Evolutionary conservation across 2,329 filamentous ascomycete species (phyloP).

Genomic region (Aspergillus thermomutatus): DNA sequence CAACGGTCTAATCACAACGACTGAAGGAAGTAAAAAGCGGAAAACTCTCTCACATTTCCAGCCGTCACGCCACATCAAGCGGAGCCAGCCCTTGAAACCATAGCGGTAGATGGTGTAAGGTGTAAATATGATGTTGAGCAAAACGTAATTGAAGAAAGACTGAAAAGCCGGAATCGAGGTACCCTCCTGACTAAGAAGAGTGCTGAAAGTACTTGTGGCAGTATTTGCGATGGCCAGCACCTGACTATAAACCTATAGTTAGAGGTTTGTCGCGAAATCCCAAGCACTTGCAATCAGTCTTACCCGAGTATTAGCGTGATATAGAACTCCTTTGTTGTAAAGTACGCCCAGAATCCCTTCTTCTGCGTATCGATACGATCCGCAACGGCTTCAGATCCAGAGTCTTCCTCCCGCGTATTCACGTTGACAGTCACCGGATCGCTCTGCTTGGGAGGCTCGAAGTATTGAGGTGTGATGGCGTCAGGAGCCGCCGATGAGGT

Average conservation of each 20-base stretch:
- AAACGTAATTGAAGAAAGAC: conserved; percentile 88
- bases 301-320: conserved; percentile 72
- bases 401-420: conserved; percentile 12
- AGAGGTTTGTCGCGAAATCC: background rate
- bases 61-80: conserved; percentile 65
- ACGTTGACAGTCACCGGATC: conserved; percentile 14
- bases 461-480: conserved; percentile 5
- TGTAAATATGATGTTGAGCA: conserved; percentile 80
- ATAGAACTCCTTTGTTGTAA: conserved; percentile 85
- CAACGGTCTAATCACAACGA: background rate
- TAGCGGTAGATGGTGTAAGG: conserved; percentile 74
- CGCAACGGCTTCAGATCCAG: conserved; percentile 23
- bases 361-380: conserved; percentile 42
- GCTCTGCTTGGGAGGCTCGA: conserved; percentile 15
- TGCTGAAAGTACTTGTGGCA: conserved; percentile 84
- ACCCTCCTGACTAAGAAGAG: conserved; percentile 63
- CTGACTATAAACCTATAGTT: conserved; percentile 52
- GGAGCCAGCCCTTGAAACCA: conserved; percentile 67
- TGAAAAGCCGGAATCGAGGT: conserved; percentile 93
- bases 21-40: background rate
- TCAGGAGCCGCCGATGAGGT: conserved; percentile 10
- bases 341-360: conserved; percentile 62
- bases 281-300: conserved; percentile 18
- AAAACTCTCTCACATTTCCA: conserved; percentile 66
- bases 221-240: conserved; percentile 86